These are phyloP conservation scores for Trichoderma atroviride DNA, from an alignment of 2,329 filamentous ascomycete genomes.

Conservation along the genomic window DNA sequence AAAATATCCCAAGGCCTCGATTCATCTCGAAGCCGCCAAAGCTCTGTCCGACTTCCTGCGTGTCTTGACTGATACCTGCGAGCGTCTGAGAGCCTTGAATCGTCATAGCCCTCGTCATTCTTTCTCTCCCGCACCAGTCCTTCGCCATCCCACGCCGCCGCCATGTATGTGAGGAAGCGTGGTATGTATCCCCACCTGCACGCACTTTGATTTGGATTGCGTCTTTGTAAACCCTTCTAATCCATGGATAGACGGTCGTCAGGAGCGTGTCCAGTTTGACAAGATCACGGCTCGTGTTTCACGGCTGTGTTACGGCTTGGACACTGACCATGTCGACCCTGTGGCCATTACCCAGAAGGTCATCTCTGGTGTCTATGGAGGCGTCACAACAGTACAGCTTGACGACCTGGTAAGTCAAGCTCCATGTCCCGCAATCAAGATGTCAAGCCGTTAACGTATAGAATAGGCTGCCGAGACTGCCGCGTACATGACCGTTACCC, in stretches of 20 bases:
- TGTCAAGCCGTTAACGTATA: constrained; percentile 18
- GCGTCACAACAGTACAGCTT: constrained; percentile 93
- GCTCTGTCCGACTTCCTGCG: constrained; percentile 30
- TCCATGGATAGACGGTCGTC: constrained; percentile 80
- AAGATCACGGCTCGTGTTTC: constrained; percentile 99
- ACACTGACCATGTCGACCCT: constrained; percentile 91
- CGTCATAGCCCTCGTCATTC: constrained; percentile 29
- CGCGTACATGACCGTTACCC: constrained; percentile 99
- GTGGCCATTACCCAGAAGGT: constrained; percentile 99
- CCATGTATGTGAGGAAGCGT: constrained; percentile 66
- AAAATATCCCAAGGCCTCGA: constrained; percentile 28
- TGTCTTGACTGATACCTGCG: constrained; percentile 32
- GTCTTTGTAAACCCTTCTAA: constrained; percentile 34
- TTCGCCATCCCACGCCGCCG: constrained; percentile 35
- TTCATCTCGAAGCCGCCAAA: constrained; percentile 17
- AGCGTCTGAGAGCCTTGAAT: constrained; percentile 32
- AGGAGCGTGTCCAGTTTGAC: constrained; percentile 99
- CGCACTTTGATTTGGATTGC: neutral
- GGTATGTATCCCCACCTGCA: constrained; percentile 48
- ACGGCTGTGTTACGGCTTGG: constrained; percentile 94
- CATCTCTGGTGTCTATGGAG: constrained; percentile 98
- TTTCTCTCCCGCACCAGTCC: constrained; percentile 11
- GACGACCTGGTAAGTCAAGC: constrained; percentile 81
- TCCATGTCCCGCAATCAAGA: neutral
- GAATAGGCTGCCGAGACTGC: constrained; percentile 92